A percentile compares a stretch with the other conserved stretches of the same genome.
These are phyloP conservation scores for Penstemon eatonii DNA, from an alignment of 257 asterid genomes.

Conservation along the genomic window DNA sequence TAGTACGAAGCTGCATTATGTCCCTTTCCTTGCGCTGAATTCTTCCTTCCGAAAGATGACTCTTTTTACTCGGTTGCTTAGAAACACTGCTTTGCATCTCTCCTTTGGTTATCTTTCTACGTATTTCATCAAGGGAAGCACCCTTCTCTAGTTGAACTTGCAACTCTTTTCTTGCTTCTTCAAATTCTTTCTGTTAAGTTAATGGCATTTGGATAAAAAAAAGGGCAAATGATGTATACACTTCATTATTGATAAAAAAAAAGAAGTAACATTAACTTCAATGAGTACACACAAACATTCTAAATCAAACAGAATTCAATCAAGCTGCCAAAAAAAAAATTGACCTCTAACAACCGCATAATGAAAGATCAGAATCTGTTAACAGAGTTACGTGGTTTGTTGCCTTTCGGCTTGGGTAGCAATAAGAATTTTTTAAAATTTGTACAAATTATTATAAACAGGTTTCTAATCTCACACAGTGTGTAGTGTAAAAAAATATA, in stretches of 20 bases:
- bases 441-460: slow-evolving; percentile 12
- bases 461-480: not conserved
- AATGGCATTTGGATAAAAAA: slow-evolving; percentile 27
- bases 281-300: too few species aligned
- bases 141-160: slow-evolving; percentile 75
- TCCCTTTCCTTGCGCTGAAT: slow-evolving; percentile 92
- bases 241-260: too few species aligned
- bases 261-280: too few species aligned
- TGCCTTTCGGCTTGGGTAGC: slow-evolving; percentile 1
- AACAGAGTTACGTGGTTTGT: slow-evolving; percentile 1
- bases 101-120: slow-evolving; percentile 62
- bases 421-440: slow-evolving; percentile 13
- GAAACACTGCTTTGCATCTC: slow-evolving; percentile 64
- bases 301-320: not conserved
- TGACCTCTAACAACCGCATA: slow-evolving; percentile 4
- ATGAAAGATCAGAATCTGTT: slow-evolving; percentile 13
- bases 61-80: slow-evolving; percentile 42
- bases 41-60: slow-evolving; percentile 42
- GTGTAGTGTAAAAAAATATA: not conserved
- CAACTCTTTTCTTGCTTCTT: slow-evolving; percentile 88
- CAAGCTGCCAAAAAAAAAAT: slow-evolving; percentile 18
- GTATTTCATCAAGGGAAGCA: slow-evolving; percentile 59
- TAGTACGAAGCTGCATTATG: slow-evolving; percentile 53
- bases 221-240: not conserved
- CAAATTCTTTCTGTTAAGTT: slow-evolving; percentile 70